Conservation (phyloP, 352 stramenopile species). For the Phytophthora idaei region DNA sequence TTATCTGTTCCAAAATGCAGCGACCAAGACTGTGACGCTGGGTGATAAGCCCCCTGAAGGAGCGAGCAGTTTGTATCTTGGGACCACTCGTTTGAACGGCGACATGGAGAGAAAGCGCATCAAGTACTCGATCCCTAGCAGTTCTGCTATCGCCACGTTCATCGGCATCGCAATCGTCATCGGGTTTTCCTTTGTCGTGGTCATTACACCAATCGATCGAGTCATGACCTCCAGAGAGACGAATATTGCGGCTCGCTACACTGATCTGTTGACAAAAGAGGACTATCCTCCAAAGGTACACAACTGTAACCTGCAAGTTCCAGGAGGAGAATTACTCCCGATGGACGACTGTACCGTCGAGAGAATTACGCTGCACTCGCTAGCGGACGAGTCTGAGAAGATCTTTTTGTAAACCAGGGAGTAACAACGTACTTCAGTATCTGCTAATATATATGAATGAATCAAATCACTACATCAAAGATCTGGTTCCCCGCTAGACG, state of each 20-base stretch:
- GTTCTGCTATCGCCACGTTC: slow-evolving; percentile 49
- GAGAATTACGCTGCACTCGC: slow-evolving; percentile 37
- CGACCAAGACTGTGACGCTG: slow-evolving; percentile 35
- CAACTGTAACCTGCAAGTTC: slow-evolving; percentile 33
- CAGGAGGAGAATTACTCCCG: slow-evolving; percentile 25
- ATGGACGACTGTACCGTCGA: slow-evolving; percentile 56
- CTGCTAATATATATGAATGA: too few relatives aligned
- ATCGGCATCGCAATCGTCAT: slow-evolving; percentile 44
- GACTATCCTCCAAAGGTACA: slow-evolving; percentile 47
- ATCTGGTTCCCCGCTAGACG: background rate
- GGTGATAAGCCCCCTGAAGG: slow-evolving; percentile 1
- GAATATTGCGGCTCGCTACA: slow-evolving; percentile 42
- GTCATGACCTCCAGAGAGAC: slow-evolving; percentile 34
- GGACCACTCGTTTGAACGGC: slow-evolving; percentile 35
- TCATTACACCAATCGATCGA: slow-evolving; percentile 41
- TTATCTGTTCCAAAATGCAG: slow-evolving; percentile 53
- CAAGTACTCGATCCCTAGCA: slow-evolving; percentile 48
- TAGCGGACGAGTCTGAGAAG: slow-evolving; percentile 26
- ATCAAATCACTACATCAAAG: background rate
- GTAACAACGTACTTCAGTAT: too few relatives aligned
- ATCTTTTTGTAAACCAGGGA: slow-evolving; percentile 14
- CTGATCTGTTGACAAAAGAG: slow-evolving; percentile 40
- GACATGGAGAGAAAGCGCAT: slow-evolving; percentile 53
- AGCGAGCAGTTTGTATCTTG: slow-evolving; percentile 27
- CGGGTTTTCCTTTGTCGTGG: slow-evolving; percentile 27